Evolutionary conservation across 352 stramenopile genomes (phyloP), one percentile per base, ranked within the genome.

Genomic region (Phytophthora foliorum): DNA sequence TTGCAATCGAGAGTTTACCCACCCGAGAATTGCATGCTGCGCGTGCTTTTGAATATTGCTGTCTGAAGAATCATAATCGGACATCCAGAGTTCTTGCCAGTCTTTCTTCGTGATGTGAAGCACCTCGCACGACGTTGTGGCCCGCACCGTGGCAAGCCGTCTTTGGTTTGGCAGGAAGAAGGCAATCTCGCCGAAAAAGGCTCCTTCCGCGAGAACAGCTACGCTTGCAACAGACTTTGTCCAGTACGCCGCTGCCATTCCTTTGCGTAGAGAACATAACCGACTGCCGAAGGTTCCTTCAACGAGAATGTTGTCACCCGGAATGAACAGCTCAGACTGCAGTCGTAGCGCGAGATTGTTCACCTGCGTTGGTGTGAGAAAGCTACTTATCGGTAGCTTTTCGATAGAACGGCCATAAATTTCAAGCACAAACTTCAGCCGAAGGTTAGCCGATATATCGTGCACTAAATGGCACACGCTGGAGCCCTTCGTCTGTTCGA

Each of bases 401-500:
- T 73, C 67, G 17, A 92, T 73, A 6, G 72, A 74, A 1, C 66
- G 46, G 13, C 84, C 82, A 25, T 92, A 78, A 4, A 92, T 67
- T 51, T 92, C 80, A 46, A 89, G 65, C 71, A 88, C 85, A 25
- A 92, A 72, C 39, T 84, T 72, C 8, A 90, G 59, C 8, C 75
- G 76, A 6, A 92, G 65, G 13, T 82, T 89, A n/a, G 76, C 74
- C 5, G 84, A 82, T 17, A 92, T 59, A 42, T 91, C 84, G 14
- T 78, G 60, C 24, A 90, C 86, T 11, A 75, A 89, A 27, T 75
- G 64, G 55, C 81, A 82, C 27, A 89, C 75, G 36, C 89, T 67
- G 45, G 82, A 81, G 16, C 84, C 84, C 16, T 84, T 81, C 2
- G 75, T 68, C 57, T 88, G 77, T 25, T 77, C 61, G 42, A 88